Percentiles rank a stretch among this genome's conserved stretches.
phyloP scores from a whole-genome alignment of 352 stramenopile species.

The Globisporangium okanoganense region DNA sequence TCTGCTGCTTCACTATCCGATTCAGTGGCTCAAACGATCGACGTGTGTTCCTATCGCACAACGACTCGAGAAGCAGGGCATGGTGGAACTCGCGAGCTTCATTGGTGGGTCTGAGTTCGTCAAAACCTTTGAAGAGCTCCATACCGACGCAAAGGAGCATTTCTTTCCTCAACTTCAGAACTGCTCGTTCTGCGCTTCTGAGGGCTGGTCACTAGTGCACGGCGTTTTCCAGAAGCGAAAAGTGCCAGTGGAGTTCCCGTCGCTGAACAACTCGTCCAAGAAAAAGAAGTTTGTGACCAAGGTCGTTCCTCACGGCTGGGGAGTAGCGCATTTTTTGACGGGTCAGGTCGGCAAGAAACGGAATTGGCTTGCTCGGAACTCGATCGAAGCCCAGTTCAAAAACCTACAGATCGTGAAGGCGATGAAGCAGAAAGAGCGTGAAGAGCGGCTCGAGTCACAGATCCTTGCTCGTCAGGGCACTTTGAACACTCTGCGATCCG shows the following conservation, averaged over 20 bases:
- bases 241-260: conserved; percentile 18
- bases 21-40: conserved; percentile 48
- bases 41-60: conserved; percentile 49
- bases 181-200: conserved; percentile 57
- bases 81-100: conserved; percentile 45
- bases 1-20: conserved; percentile 56
- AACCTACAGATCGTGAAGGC: conserved; percentile 57
- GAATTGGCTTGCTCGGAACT: conserved; percentile 67
- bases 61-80: conserved; percentile 46
- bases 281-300: conserved; percentile 18
- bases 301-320: conserved; percentile 70
- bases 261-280: conserved; percentile 16
- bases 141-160: conserved; percentile 41
- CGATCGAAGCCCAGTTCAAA: conserved; percentile 72
- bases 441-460: conserved; percentile 61
- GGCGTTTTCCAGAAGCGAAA: conserved; percentile 60
- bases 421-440: conserved; percentile 64
- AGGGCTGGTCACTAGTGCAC: conserved; percentile 77
- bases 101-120: conserved; percentile 64
- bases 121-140: conserved; percentile 64
- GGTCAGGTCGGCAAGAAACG: conserved; percentile 32
- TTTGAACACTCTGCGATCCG: conserved; percentile 54
- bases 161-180: conserved; percentile 54
- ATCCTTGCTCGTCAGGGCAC: conserved; percentile 61
- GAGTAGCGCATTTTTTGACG: conserved; percentile 69